Base-by-base conservation (phyloP, 306 rosid species). In the Albizia julibrissin region DNA sequence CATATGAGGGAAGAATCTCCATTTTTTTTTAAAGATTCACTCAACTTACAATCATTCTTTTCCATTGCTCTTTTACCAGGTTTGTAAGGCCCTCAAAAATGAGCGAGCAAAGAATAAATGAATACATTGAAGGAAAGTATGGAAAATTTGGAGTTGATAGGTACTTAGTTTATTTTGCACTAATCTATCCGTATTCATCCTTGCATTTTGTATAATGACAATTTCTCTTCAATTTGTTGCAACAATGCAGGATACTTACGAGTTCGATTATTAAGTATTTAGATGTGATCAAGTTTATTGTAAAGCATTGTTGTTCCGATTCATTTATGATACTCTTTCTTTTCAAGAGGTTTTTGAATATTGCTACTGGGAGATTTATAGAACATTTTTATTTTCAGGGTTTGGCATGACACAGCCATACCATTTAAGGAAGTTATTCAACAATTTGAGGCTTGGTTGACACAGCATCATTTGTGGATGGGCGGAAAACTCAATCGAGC, bases 331-430 rank as follows among this genome's bases (percentile, higher is more conserved):
- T 69, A 22, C 49, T 39, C 49, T 40, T 11, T 40, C 50, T 69
- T 42, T 39, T 33, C 21, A 6, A 56, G 80, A 49, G 46, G 71
- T 1, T 37, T 40, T 68, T 24, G 4, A 43, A 11, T 47, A 31
- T 46, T 65, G 33, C 19, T 50, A 47, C 46, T 34, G 44, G 70
- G 64, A 34, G 44, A 56, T 80, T 65, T 7, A 47, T 46, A 15
- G 39, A 65, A 65, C 6, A 62, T 3, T 78, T 44, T 42, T 11
- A 1, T 74, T 39, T 70, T 50, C 87, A 95, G 99, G 84, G 99
- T 95, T 82, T 95, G 99, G 98, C 95, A 95, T 79, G 99, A 93
- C 82, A 95, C 99, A 64, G 93, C 99, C 72, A 88, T 95, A 79
- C 86, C 86, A 69, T 95, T 89, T 79, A 85, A 84, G 75, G 92